Percentiles rank a stretch among this genome's conserved stretches.
These are phyloP conservation scores for Dujonia santamariae DNA, from an alignment of 1,139 yeast species.

Conservation along the genomic window DNA sequence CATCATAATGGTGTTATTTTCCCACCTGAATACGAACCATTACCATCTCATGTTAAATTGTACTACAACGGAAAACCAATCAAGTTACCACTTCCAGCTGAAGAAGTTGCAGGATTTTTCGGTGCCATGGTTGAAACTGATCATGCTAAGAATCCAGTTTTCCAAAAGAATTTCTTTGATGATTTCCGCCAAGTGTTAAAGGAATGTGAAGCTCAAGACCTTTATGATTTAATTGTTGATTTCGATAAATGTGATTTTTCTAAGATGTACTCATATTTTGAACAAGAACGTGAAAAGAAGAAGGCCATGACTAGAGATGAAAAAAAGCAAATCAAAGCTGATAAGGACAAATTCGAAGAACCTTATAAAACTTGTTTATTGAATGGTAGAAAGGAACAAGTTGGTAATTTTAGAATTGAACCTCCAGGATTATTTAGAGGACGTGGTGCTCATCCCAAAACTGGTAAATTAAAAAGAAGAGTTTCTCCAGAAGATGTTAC, in stretches of 20 bases:
- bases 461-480: conserved; percentile 81
- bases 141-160: conserved; percentile 82
- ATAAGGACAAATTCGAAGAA: conserved; percentile 74
- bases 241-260: conserved; percentile 78
- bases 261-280: conserved; percentile 71
- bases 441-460: conserved; percentile 95
- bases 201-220: conserved; percentile 63
- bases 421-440: conserved; percentile 97
- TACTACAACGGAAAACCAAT: conserved; percentile 77
- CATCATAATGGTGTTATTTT: conserved; percentile 90
- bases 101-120: conserved; percentile 94
- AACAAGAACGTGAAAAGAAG: conserved; percentile 67
- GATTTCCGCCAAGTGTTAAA: conserved; percentile 72
- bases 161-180: conserved; percentile 79
- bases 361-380: conserved; percentile 75
- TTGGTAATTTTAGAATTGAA: conserved; percentile 91
- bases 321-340: conserved; percentile 68
- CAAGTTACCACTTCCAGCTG: conserved; percentile 73
- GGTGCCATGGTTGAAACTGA: conserved; percentile 88
- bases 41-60: conserved; percentile 77
- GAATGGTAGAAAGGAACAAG: conserved; percentile 87
- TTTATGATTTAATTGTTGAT: conserved; percentile 50
- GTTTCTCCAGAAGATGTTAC: conserved; percentile 89
- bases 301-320: conserved; percentile 66
- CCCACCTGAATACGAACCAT: conserved; percentile 87